Percentiles rank a stretch among this genome's conserved stretches.
phyloP scores from a whole-genome alignment of 2,329 filamentous ascomycete species.

The Exutisphaerella laricina region DNA sequence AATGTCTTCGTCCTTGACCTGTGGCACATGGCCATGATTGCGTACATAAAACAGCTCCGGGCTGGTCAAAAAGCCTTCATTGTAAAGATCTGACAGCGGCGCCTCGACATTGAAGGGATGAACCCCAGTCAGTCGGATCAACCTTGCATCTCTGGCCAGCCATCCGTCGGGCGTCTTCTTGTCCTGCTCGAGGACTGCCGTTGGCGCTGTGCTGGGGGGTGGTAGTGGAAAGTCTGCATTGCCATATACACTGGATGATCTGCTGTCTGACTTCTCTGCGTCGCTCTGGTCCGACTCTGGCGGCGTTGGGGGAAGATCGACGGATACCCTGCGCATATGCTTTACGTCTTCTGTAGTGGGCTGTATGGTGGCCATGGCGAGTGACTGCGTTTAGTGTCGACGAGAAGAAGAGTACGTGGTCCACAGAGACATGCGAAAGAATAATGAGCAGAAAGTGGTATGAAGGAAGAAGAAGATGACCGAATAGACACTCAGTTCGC shows the following conservation, averaged over 20 bases:
- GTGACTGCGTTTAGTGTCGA: no score
- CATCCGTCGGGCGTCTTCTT: conserved; percentile 77
- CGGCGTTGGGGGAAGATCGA: conserved; percentile 33
- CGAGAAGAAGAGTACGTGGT: no score
- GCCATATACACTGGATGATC: conserved; percentile 55
- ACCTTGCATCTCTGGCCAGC: conserved; percentile 70
- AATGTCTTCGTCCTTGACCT: conserved; percentile 65
- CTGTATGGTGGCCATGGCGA: conserved; percentile 11
- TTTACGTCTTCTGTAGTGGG: conserved; percentile 21
- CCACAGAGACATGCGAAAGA: no score
- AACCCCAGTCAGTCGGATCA: conserved; percentile 80
- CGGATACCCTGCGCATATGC: conserved; percentile 21
- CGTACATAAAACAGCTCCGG: conserved; percentile 87
- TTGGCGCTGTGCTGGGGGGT: conserved; percentile 54
- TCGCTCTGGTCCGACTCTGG: conserved; percentile 34
- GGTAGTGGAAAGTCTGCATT: conserved; percentile 58
- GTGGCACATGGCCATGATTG: conserved; percentile 80
- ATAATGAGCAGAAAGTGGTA: no score
- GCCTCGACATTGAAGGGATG: conserved; percentile 91
- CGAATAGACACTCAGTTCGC: no score
- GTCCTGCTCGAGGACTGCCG: conserved; percentile 65
- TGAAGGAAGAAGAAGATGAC: no score
- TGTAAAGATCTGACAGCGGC: conserved; percentile 69
- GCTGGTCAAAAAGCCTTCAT: conserved; percentile 78
- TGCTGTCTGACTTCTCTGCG: conserved; percentile 25